Evolutionary conservation across 1,284 basidiomycete species (phyloP).

Genomic region (Cryptococcus hybrid): DNA sequence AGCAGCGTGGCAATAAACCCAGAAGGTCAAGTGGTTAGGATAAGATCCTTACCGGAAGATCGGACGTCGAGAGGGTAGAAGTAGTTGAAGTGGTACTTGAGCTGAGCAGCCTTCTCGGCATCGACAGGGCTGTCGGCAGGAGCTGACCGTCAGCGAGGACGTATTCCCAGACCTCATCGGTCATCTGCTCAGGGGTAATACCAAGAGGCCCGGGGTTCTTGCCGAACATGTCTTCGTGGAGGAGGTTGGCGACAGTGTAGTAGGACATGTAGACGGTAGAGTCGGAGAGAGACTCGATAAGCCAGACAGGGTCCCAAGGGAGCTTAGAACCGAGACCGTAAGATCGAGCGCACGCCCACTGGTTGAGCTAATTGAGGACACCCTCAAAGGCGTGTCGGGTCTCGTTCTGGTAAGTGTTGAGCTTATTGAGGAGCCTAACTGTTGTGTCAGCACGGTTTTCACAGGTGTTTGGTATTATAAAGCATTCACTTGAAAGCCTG

Average conservation of each 20-base stretch:
- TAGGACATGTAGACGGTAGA: slow-evolving; percentile 99
- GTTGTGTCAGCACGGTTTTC: not conserved
- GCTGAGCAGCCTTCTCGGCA: slow-evolving; percentile 72
- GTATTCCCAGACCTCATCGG: slow-evolving; percentile 97
- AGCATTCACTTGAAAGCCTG: slow-evolving; percentile 72
- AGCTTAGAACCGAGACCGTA: slow-evolving; percentile 95
- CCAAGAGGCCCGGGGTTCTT: slow-evolving; percentile 76
- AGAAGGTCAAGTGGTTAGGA: slow-evolving; percentile 97
- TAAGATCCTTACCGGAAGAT: slow-evolving; percentile 98
- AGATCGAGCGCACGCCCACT: slow-evolving; percentile 98
- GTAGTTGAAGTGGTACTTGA: slow-evolving; percentile 93
- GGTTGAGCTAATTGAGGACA: slow-evolving; percentile 91
- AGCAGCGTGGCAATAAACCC: slow-evolving; percentile 90
- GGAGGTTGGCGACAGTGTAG: slow-evolving; percentile 88
- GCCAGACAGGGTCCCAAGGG: slow-evolving; percentile 95
- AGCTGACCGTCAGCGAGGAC: slow-evolving; percentile 75
- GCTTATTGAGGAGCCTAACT: slow-evolving; percentile 68
- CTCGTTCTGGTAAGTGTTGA: slow-evolving; percentile 88
- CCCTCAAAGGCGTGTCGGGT: slow-evolving; percentile 90
- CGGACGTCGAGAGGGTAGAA: slow-evolving; percentile 99
- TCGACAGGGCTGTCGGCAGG: slow-evolving; percentile 63
- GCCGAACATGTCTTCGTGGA: slow-evolving; percentile 80
- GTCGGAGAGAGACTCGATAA: slow-evolving; percentile 95
- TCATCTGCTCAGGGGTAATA: slow-evolving; percentile 87
- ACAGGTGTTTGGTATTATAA: slow-evolving; percentile 9